phyloP scores from a whole-genome alignment of 768 basidiomycete species.

The Amyloporia xantha region DNA sequence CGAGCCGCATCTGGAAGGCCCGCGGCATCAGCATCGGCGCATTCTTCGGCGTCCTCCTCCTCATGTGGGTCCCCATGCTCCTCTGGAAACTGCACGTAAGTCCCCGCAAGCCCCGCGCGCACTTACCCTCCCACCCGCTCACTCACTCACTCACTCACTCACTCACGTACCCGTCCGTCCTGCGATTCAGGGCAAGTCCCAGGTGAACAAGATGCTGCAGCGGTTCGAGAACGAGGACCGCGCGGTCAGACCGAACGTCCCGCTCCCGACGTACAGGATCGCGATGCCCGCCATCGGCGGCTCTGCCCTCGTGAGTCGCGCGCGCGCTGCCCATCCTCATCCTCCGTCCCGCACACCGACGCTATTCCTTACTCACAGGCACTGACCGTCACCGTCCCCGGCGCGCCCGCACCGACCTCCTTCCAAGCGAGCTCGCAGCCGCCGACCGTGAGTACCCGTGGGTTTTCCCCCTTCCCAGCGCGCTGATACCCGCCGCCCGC shows the following conservation, averaged over 20 bases:
- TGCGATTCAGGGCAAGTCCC: slow-evolving; percentile 34
- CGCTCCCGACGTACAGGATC: slow-evolving; percentile 36
- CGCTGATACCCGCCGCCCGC: background rate
- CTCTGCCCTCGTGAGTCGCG: slow-evolving; percentile 28
- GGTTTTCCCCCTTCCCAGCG: background rate
- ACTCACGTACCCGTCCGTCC: background rate
- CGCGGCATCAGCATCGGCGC: slow-evolving; percentile 31
- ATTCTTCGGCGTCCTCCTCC: slow-evolving; percentile 30
- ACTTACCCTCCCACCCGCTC: background rate
- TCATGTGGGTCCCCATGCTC: slow-evolving; percentile 36
- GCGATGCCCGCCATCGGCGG: slow-evolving; percentile 34
- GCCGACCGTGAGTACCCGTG: slow-evolving; percentile 32
- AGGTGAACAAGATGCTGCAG: slow-evolving; percentile 30
- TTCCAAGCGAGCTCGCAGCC: slow-evolving; percentile 38
- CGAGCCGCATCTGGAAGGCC: slow-evolving; percentile 25
- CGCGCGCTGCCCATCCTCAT: background rate
- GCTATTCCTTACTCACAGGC: slow-evolving; percentile 23
- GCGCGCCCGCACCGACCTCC: slow-evolving; percentile 21
- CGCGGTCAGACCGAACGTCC: slow-evolving; percentile 17
- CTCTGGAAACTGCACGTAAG: slow-evolving; percentile 42
- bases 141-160: too few species aligned
- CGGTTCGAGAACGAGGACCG: slow-evolving; percentile 38
- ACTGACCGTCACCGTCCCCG: slow-evolving; percentile 34
- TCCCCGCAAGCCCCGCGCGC: background rate
- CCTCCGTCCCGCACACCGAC: background rate